phyloP scores from a whole-genome alignment of 1,139 yeast species.

The Pichia sp. region DNA sequence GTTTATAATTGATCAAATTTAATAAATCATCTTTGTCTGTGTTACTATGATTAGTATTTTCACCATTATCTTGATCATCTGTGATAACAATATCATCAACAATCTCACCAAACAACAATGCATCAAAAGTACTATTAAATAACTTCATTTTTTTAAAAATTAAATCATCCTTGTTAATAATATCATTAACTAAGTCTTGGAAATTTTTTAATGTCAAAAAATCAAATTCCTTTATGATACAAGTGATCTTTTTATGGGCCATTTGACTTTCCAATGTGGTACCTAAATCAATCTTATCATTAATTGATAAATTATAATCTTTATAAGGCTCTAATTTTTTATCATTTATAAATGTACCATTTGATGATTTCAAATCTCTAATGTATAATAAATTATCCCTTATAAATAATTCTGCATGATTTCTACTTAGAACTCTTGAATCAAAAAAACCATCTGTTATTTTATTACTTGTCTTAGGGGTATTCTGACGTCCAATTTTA shows the following conservation, averaged over 20 bases:
- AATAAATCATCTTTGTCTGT: conserved; percentile 18
- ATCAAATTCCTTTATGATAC: conserved; percentile 60
- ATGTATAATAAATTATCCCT: conserved; percentile 56
- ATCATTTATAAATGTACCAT: conserved; percentile 89
- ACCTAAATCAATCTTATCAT: conserved; percentile 82
- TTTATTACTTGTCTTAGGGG: conserved; percentile 65
- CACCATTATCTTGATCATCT: background rate
- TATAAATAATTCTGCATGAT: conserved; percentile 86
- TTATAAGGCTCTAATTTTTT: conserved; percentile 56
- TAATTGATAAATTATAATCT: conserved; percentile 54
- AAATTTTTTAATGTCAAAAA: conserved; percentile 33
- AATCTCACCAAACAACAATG: conserved; percentile 75
- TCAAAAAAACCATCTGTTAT: conserved; percentile 90
- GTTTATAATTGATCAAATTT: conserved; percentile 17
- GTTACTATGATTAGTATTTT: background rate
- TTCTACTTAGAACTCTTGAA: conserved; percentile 85
- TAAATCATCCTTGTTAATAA: conserved; percentile 20
- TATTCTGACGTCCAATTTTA: conserved; percentile 82
- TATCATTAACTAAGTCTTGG: conserved; percentile 20
- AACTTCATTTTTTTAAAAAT: conserved; percentile 28
- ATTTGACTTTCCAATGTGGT: conserved; percentile 81
- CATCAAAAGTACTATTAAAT: conserved; percentile 49
- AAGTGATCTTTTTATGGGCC: conserved; percentile 80
- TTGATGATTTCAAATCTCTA: conserved; percentile 82
- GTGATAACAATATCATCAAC: conserved; percentile 24